Percentiles rank a stretch among this genome's conserved stretches.
Conservation (phyloP, 148 eudicot species). For the Persicaria maculosa region DNA sequence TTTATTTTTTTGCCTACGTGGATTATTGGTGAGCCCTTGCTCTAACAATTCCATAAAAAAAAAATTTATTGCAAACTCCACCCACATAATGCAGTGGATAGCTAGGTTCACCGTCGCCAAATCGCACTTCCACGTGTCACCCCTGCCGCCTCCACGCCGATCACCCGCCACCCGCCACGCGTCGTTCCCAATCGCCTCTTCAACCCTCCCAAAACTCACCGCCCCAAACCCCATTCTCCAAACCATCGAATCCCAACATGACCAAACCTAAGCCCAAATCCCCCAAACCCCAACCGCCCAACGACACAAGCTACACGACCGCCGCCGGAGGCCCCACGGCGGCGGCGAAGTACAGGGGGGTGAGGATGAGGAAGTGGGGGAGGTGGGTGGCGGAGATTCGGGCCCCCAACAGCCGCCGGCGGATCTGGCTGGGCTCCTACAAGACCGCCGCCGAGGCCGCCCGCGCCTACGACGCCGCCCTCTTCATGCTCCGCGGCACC, state of each 20-base stretch:
- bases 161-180: background rate
- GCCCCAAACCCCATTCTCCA: background rate
- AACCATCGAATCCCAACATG: background rate
- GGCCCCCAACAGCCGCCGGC: background rate
- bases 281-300: background rate
- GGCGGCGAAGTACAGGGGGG: background rate
- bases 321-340: background rate
- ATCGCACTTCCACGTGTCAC: background rate
- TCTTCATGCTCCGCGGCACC: background rate
- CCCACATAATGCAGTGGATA: too few relatives aligned
- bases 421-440: background rate
- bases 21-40: too few relatives aligned
- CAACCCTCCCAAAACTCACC: background rate
- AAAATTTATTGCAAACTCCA: too few relatives aligned
- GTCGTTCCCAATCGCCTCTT: too few relatives aligned
- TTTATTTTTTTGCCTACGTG: too few relatives aligned
- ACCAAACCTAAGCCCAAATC: background rate
- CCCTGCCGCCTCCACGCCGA: background rate
- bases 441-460: background rate
- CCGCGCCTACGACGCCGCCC: constrained; percentile 4
- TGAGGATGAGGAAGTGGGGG: constrained; percentile 11
- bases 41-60: too few relatives aligned
- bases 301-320: too few relatives aligned
- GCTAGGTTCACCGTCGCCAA: background rate
- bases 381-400: constrained; percentile 7